Conservation (phyloP, 1,284 basidiomycete species). For the Moesziomyces aphidis region DNA sequence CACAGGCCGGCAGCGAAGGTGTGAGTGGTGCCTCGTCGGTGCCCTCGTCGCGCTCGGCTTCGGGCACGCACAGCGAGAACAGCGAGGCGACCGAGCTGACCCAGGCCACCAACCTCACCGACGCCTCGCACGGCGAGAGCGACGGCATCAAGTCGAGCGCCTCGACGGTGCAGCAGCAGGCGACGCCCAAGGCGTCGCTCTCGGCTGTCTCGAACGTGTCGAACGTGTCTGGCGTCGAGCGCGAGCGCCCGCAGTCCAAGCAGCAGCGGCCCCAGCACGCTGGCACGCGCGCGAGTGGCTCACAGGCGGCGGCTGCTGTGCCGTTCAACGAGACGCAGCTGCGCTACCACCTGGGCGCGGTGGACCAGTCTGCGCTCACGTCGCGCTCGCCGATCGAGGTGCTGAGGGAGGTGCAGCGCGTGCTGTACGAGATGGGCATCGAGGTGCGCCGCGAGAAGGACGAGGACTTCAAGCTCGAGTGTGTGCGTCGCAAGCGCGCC, state of each 20-base stretch:
- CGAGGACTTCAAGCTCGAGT: constrained; percentile 72
- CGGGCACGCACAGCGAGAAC: constrained; percentile 64
- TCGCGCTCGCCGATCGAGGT: constrained; percentile 85
- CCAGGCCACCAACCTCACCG: constrained; percentile 36
- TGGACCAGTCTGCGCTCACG: constrained; percentile 91
- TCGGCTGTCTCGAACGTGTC: constrained; percentile 37
- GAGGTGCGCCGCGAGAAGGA: constrained; percentile 85
- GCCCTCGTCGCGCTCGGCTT: constrained; percentile 62
- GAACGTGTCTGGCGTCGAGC: constrained; percentile 15
- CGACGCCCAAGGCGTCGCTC: constrained; percentile 55
- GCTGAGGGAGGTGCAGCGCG: constrained; percentile 82
- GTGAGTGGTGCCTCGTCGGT: constrained; percentile 32
- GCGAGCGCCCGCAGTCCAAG: constrained; percentile 12
- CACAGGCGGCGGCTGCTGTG: not conserved
- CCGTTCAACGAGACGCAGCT: constrained; percentile 73
- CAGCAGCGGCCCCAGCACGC: constrained; percentile 11
- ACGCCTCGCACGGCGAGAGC: constrained; percentile 22
- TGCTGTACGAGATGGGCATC: constrained; percentile 89
- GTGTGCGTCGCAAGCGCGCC: constrained; percentile 60
- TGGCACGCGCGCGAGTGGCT: constrained; percentile 15
- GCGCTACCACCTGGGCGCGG: constrained; percentile 88
- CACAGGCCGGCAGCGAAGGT: constrained; percentile 32
- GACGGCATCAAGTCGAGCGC: constrained; percentile 55
- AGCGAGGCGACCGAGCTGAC: constrained; percentile 52
- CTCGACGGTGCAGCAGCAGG: constrained; percentile 58